A percentile compares a stretch with the other conserved stretches of the same genome.
Evolutionary conservation across 139 green algal species (phyloP).

Genomic region (Micractinium sp.): DNA sequence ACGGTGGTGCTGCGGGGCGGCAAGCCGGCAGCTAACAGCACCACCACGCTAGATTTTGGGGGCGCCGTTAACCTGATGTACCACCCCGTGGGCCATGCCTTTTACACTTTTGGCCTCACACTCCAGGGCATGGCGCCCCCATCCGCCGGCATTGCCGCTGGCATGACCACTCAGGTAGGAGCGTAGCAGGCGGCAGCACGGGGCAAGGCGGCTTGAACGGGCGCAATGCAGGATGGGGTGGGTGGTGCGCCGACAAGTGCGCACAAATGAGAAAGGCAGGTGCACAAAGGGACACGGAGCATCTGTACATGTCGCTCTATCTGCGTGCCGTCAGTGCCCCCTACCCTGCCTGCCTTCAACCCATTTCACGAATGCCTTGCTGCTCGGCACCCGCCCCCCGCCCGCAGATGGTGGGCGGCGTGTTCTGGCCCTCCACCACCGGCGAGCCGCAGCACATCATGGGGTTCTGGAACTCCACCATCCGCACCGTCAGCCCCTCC

Average conservation of each 20-base stretch:
- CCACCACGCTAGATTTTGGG: not conserved
- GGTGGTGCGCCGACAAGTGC: too few species aligned
- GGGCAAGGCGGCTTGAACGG: too few species aligned
- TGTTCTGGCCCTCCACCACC: not conserved
- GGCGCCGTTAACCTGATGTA: not conserved
- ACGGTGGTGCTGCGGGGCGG: not conserved
- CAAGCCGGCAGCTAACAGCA: not conserved
- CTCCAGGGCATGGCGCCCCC: not conserved
- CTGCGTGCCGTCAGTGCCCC: too few species aligned
- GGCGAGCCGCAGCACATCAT: not conserved
- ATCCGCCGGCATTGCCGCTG: not conserved
- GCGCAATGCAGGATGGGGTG: too few species aligned
- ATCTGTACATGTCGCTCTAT: too few species aligned
- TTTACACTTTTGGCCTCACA: not conserved
- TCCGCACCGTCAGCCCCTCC: not conserved
- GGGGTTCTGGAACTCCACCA: not conserved
- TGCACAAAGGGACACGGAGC: too few species aligned
- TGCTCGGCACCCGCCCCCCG: too few species aligned
- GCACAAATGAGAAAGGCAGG: too few species aligned
- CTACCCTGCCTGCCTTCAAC: too few species aligned
- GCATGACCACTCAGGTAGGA: not conserved
- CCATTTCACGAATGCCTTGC: too few species aligned
- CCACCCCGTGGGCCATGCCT: not conserved
- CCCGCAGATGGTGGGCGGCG: not conserved
- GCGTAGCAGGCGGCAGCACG: too few species aligned